Evolutionary conservation across 768 basidiomycete species (phyloP).

Genomic region (button mushroom (Agaricus bisporus)): DNA sequence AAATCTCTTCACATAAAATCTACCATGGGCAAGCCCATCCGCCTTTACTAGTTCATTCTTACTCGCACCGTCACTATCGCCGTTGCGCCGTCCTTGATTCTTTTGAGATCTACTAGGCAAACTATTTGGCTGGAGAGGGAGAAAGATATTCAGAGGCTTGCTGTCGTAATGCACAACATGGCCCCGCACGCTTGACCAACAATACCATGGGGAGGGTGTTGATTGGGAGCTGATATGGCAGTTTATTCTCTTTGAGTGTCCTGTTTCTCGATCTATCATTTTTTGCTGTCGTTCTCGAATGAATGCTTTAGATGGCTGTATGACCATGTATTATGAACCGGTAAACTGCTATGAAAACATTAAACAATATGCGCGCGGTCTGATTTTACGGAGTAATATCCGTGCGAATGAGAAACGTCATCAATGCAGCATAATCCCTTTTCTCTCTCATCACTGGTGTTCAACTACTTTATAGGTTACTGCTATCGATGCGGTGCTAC

Average conservation of each 20-base stretch:
- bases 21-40: constrained; percentile 98
- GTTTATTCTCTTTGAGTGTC: constrained; percentile 7
- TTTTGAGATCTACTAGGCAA: constrained; percentile 10
- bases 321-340: constrained; percentile 1
- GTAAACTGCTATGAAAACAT: neutral
- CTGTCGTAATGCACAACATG: constrained; percentile 79
- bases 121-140: constrained; percentile 7
- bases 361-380: no score
- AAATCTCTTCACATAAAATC: constrained; percentile 98
- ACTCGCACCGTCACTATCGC: neutral
- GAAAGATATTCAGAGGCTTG: constrained; percentile 19
- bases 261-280: neutral
- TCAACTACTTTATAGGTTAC: no score
- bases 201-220: constrained; percentile 61
- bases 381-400: no score
- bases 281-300: neutral
- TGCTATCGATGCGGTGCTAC: no score
- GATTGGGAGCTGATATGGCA: constrained; percentile 84
- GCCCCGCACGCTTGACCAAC: constrained; percentile 99
- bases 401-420: no score
- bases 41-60: constrained; percentile 64
- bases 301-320: constrained; percentile 3
- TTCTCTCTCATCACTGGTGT: no score
- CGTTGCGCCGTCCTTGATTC: neutral
- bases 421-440: no score